Evolutionary conservation across 495 filamentous ascomycete genomes (phyloP).

Genomic region (Podospora bellae-mahoneyi): DNA sequence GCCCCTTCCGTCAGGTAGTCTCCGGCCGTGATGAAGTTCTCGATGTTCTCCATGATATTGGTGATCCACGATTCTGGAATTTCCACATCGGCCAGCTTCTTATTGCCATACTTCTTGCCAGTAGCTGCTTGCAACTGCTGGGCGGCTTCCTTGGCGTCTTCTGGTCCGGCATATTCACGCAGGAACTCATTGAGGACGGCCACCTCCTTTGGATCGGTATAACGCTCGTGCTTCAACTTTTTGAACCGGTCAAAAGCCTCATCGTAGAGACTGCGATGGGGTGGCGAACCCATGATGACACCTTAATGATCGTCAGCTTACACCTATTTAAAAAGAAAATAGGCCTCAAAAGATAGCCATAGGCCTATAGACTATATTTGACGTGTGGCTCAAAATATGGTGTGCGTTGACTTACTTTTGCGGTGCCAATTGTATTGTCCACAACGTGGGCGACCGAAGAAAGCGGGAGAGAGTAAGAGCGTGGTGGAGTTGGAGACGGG

Average conservation of each 20-base stretch:
- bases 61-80: constrained; percentile 28
- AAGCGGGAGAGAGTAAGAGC: too few species aligned
- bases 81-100: constrained; percentile 23
- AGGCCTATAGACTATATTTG: too few species aligned
- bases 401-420: too few species aligned
- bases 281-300: too few species aligned
- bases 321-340: too few species aligned
- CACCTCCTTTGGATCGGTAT: constrained; percentile 21
- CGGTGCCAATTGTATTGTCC: too few species aligned
- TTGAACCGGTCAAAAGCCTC: constrained; percentile 24
- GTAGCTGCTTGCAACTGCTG: constrained; percentile 20
- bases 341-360: too few species aligned
- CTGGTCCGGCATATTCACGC: constrained; percentile 15
- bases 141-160: constrained; percentile 25
- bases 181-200: constrained; percentile 25
- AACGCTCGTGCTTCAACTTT: constrained; percentile 11
- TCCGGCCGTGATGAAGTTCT: constrained; percentile 27
- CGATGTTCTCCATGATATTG: constrained; percentile 31
- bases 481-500: too few species aligned
- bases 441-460: too few species aligned
- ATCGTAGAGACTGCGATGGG: constrained; percentile 21
- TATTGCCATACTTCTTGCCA: constrained; percentile 25
- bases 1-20: constrained; percentile 24
- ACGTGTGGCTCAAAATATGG: too few species aligned
- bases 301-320: background rate